Evolutionary conservation across 2,329 filamentous ascomycete species (phyloP), one percentile per base, ranked within the genome.

Genomic region (Aspergillus fischeri): DNA sequence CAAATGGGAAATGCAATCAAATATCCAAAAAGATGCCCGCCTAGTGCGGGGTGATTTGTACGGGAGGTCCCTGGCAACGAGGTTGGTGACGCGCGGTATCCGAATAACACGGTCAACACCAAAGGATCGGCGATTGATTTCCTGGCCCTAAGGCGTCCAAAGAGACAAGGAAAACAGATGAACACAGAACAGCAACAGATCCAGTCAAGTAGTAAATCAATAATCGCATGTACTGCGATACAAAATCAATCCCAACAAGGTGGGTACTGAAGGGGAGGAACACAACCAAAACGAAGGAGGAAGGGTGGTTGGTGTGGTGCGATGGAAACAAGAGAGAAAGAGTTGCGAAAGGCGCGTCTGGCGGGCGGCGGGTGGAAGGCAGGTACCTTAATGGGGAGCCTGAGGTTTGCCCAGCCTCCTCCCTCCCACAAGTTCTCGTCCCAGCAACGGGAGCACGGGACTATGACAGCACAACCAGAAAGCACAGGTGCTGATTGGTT

Each of bases 41-140:
- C 66, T 64, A 66, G 65, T 63, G 69, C 67, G 68, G 71, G 70
- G 68, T 66, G 63, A 61, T 61, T 60, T 58, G 64, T 64, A 59
- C 58, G 56, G 54, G 52, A 57, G 58, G 56, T 58, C 63, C 58
- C 59, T 63, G 52, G 62, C 61, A 64, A 64, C 62, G 63, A 66
- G 53, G 59, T 50, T 57, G 59, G 63, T 65, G 66, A 73, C 70
- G 70, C 70, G 70, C 68, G 63, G 63, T 60, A 65, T 57, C 58
- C 63, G 55, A 64, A 71, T 64, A 72, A 72, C 67, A 47, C 44
- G 55, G 64, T 70, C 66, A 72, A 72, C 67, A 27, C 44, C 71
- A 70, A 62, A 61, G 60, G 60, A 61, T 64, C 57, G 54, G 61
- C 59, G 53, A 60, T 48, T 47, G 51, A 59, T 49, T 41, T 28